Conservation (phyloP, 805 yeast genomes). For the Isabelozyma gotoi region DNA sequence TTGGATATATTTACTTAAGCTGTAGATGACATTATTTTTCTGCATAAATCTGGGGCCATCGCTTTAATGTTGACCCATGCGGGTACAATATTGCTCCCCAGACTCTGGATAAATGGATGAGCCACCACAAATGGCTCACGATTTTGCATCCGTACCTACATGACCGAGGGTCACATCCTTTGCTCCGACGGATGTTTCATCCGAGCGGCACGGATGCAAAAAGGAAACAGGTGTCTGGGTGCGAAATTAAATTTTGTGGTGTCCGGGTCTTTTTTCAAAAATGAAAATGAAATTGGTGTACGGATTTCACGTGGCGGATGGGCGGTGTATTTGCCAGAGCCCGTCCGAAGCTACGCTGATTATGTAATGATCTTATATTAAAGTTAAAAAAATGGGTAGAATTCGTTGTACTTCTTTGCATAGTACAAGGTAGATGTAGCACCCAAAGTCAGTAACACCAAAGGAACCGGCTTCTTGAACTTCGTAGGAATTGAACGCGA, state of each 20-base stretch:
- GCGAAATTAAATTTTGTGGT: too few species aligned
- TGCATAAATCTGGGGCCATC: too few species aligned
- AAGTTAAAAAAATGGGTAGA: constrained; percentile 41
- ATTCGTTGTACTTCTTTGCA: constrained; percentile 71
- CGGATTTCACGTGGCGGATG: neutral
- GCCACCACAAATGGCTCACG: too few species aligned
- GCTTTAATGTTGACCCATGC: too few species aligned
- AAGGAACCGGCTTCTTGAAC: constrained; percentile 75
- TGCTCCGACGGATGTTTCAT: neutral
- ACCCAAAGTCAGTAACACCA: constrained; percentile 64
- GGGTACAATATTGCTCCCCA: neutral
- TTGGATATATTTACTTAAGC: neutral
- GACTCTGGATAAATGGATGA: neutral
- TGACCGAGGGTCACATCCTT: neutral
- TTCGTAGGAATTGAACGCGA: constrained; percentile 61
- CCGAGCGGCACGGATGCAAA: neutral
- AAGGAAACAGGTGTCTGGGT: too few species aligned
- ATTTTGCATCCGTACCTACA: neutral
- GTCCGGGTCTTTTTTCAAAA: too few species aligned
- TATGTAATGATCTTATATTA: too few species aligned
- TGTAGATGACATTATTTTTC: neutral
- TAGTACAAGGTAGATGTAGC: constrained; percentile 65
- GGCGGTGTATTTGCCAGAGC: neutral
- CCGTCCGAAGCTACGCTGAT: too few species aligned
- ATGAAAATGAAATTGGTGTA: too few species aligned